These are phyloP conservation scores for Globisporangium yorkense DNA, from an alignment of 352 stramenopile species.

Conservation along the genomic window DNA sequence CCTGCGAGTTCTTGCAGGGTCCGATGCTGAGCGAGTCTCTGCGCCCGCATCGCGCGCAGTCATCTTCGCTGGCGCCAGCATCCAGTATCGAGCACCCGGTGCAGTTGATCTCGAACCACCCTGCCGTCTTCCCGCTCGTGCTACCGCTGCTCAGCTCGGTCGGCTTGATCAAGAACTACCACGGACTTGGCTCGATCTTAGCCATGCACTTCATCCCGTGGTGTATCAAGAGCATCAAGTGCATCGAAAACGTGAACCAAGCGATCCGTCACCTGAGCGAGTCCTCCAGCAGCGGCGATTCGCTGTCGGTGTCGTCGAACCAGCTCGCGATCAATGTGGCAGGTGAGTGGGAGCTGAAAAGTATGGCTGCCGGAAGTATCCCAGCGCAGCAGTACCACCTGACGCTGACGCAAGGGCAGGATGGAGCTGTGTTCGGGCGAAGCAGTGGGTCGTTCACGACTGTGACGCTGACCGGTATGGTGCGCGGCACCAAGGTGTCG, in stretches of 20 bases:
- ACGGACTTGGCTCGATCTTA: slow-evolving; percentile 58
- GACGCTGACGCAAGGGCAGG: slow-evolving; percentile 55
- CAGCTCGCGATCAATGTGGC: slow-evolving; percentile 58
- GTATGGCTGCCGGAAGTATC: slow-evolving; percentile 82
- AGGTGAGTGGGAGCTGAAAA: slow-evolving; percentile 86
- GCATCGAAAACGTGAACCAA: slow-evolving; percentile 59
- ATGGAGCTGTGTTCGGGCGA: slow-evolving; percentile 58
- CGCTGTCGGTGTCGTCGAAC: slow-evolving; percentile 17
- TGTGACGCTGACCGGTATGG: slow-evolving; percentile 69
- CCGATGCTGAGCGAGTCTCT: slow-evolving; percentile 18
- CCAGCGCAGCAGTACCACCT: slow-evolving; percentile 85
- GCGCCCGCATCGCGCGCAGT: slow-evolving; percentile 3
- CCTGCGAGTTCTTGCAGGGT: slow-evolving; percentile 42
- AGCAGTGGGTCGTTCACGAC: slow-evolving; percentile 81
- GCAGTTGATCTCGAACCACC: slow-evolving; percentile 31
- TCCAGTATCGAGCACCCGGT: slow-evolving; percentile 18
- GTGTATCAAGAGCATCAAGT: slow-evolving; percentile 63
- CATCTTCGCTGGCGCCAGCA: not conserved
- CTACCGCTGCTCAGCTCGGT: slow-evolving; percentile 61
- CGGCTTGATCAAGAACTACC: slow-evolving; percentile 58
- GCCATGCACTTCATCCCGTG: slow-evolving; percentile 74
- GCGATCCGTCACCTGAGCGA: slow-evolving; percentile 25
- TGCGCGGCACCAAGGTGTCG: slow-evolving; percentile 73
- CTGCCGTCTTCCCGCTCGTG: slow-evolving; percentile 55
- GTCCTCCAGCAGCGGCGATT: slow-evolving; percentile 14